Conservation (phyloP, 305 asterid genomes). For the Andrographis paniculata region DNA sequence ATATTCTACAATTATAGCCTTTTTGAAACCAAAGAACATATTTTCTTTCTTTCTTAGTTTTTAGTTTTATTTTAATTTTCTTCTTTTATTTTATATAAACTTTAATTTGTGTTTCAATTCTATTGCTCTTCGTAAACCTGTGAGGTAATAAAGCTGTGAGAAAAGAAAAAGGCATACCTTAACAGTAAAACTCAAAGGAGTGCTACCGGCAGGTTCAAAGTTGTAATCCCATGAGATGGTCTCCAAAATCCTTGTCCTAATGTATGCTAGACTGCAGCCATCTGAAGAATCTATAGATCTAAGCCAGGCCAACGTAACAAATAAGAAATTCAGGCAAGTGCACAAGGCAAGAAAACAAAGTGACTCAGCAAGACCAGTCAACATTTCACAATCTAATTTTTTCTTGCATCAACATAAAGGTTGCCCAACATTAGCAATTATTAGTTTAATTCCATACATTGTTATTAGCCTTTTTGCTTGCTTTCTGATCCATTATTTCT, state of each 20-base stretch:
- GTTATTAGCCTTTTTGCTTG: no score
- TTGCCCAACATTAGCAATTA: no score
- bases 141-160: constrained; percentile 10
- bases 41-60: no score
- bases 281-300: constrained; percentile 80
- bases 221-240: constrained; percentile 93
- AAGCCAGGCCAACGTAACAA: constrained; percentile 18
- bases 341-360: constrained; percentile 6
- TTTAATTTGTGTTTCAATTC: no score
- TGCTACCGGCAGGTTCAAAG: constrained; percentile 91
- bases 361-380: constrained; percentile 4
- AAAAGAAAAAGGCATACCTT: constrained; percentile 44
- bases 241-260: constrained; percentile 87
- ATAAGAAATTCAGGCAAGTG: neutral
- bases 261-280: constrained; percentile 79
- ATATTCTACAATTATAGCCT: no score
- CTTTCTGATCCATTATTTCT: no score
- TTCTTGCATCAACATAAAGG: no score
- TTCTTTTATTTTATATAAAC: no score
- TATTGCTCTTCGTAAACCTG: constrained; percentile 2
- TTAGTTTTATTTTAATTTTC: no score
- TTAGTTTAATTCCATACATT: no score
- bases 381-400: neutral
- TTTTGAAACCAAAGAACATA: no score
- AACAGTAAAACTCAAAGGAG: constrained; percentile 83